A percentile compares a stretch with the other conserved stretches of the same genome.
Evolutionary conservation across 169 alveolate genomes (phyloP).

Genomic region (Plasmodium coatneyi): DNA sequence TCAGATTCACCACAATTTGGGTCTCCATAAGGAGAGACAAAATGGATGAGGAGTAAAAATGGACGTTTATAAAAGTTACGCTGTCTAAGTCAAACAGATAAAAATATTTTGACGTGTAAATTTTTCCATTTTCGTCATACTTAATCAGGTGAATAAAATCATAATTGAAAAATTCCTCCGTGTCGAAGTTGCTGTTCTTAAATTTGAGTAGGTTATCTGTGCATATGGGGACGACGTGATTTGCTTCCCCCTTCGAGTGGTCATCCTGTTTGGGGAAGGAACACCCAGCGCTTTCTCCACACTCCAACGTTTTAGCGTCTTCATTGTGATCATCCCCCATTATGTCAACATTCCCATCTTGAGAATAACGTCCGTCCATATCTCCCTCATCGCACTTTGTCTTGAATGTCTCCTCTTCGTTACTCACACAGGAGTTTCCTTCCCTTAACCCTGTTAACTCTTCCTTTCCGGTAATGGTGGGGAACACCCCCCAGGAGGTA

Average conservation of each 20-base stretch:
- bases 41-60: conserved; percentile 24
- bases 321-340: not conserved
- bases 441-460: not conserved
- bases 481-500: not conserved
- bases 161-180: conserved; percentile 47
- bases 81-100: conserved; percentile 48
- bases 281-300: not conserved
- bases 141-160: conserved; percentile 37
- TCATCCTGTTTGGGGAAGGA: not conserved
- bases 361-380: not conserved
- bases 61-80: conserved; percentile 41
- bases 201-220: conserved; percentile 20
- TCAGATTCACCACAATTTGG: conserved; percentile 13
- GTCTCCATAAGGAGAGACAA: conserved; percentile 50
- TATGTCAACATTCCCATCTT: not conserved
- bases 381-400: conserved; percentile 13
- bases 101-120: conserved; percentile 54
- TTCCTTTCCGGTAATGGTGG: not conserved
- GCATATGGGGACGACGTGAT: not conserved
- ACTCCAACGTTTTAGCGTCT: not conserved
- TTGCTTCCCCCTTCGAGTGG: not conserved
- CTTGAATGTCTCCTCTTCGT: not conserved
- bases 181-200: conserved; percentile 25
- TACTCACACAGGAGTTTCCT: not conserved
- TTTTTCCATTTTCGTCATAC: conserved; percentile 18